These are phyloP conservation scores for Gynandropsis gynandra DNA, from an alignment of 345 rosid genomes.

Conservation along the genomic window DNA sequence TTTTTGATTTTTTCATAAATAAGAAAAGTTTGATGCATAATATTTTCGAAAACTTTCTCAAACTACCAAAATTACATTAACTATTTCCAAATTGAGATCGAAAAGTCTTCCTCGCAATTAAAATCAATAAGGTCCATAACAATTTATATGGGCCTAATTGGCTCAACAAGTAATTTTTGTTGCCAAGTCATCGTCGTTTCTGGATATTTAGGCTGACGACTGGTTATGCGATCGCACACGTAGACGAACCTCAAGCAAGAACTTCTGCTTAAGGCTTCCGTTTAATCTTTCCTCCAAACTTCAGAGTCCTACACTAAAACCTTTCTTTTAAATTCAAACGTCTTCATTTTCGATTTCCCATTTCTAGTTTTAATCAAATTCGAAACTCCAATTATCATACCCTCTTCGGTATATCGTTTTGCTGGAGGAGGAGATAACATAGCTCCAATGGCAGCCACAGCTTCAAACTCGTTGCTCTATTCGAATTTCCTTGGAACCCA, in stretches of 20 bases:
- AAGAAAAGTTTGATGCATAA: no score
- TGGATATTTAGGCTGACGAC: conserved; percentile 9
- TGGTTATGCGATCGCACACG: conserved; percentile 40
- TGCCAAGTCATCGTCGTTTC: not conserved
- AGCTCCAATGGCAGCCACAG: conserved; percentile 31
- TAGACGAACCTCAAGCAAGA: conserved; percentile 33
- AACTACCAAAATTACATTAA: no score
- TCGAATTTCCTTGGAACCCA: conserved; percentile 38
- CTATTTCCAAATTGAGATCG: no score
- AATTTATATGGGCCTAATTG: no score
- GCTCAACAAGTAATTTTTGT: not conserved
- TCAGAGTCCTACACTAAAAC: not conserved
- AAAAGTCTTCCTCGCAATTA: no score
- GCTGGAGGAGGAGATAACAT: not conserved
- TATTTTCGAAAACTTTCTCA: no score
- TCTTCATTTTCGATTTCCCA: not conserved
- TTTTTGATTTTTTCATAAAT: no score
- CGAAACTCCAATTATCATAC: not conserved
- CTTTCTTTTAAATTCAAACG: not conserved
- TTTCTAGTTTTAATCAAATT: not conserved
- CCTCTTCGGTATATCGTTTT: not conserved
- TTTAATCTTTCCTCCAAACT: conserved; percentile 19
- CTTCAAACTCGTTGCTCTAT: conserved; percentile 33
- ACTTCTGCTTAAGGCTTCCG: conserved; percentile 23
- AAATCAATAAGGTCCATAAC: no score